Evolutionary conservation across 2,329 filamentous ascomycete genomes (phyloP), one percentile per base, ranked within the genome.

Genomic region (Talaromyces sp.): DNA sequence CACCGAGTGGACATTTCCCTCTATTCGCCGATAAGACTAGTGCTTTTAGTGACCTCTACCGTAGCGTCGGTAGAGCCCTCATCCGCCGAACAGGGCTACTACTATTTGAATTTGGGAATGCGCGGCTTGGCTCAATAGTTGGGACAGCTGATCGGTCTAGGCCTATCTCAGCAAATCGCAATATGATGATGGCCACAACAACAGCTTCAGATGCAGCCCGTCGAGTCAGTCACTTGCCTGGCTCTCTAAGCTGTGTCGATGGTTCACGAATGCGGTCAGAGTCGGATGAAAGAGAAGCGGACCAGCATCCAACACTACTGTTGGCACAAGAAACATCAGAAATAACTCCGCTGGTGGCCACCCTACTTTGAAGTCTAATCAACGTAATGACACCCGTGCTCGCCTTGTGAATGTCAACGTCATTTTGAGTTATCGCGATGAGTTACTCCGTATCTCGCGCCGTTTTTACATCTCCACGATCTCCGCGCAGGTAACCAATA

Each of bases 11-110:
- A 31, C 18, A 27, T 47, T 47, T 53, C 7, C 27, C 30, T 53
- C 50, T 53, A 53, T 53, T 53, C 30, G 50, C 50, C 50, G 50
- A 53, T n/a, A 53, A 53, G 18, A 31, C 50, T 53, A 53, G n/a
- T 31, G 31, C 23, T 23, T 23, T 31, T 53, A 47, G 44, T 47
- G 36, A 16, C 6, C 44, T 53, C 7, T 53, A 53, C 50, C 50
- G 50, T 31, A 53, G 50, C 28, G 50, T 52, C 50, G 50, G 50
- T 52, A 52, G 50, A 31, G 27, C 50, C 30, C 18, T 53, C 28
- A n/a, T 6, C 28, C 27, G 50, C 50, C 28, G 30, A 33, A 31
- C 50, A 31, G 18, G 47, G 47, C 18, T 51, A 27, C 47, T 18
- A 47, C 18, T 47, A 53, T 53, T 31, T 16, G 30, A 33, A 53